Base-by-base conservation (phyloP, 129 eudicot genomes). In the Tagetes erecta region DNA sequence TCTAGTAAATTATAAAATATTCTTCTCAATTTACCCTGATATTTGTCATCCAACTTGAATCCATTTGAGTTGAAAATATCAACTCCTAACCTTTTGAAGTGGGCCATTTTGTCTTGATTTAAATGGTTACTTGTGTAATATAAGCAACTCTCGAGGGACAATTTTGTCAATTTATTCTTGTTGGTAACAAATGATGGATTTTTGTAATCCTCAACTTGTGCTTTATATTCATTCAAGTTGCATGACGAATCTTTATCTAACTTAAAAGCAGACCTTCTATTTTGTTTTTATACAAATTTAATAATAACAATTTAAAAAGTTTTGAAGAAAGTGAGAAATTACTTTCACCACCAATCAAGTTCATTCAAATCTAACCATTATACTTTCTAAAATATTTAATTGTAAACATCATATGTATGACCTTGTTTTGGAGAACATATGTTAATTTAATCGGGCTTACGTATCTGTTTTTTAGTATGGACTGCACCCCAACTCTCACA, bases 171-270 rank as follows among this genome's bases (percentile, higher is more conserved):
- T 12, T 11, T 74, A 3, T 10, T 39, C n/a, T 11, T 37, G 5
- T 11, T 20, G 31, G 39, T 12, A 56, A 47, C 35, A 62, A 63
- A 35, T 72, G 51, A 7, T 71, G 27, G 75, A 8, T 70, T 72
- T 12, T 30, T 57, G 57, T 56, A 57, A 14, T 31, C 37, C 55
- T 34, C 76, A 55, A 57, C 56, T 34, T 57, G 42, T 51, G 39
- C 59, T 59, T 42, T 73, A 59, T 20, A 20, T 20, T 20, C 27
- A 20, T 60, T 42, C 46, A 59, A 40, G 52, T 40, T 70, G 64
- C 39, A 70, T 70, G 7, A 44, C 46, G 70, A 60, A 73, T 73
- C 68, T 73, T 62, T 36, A 63, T 74, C 64, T 64, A 10, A 10
- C 33, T 47, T 42, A 59, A 59, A 59, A 49, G 44, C 27, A 69